Evolutionary conservation across 2,329 filamentous ascomycete genomes (phyloP), one percentile per base, ranked within the genome.

Genomic region (Chrysosphaeria jannelii): DNA sequence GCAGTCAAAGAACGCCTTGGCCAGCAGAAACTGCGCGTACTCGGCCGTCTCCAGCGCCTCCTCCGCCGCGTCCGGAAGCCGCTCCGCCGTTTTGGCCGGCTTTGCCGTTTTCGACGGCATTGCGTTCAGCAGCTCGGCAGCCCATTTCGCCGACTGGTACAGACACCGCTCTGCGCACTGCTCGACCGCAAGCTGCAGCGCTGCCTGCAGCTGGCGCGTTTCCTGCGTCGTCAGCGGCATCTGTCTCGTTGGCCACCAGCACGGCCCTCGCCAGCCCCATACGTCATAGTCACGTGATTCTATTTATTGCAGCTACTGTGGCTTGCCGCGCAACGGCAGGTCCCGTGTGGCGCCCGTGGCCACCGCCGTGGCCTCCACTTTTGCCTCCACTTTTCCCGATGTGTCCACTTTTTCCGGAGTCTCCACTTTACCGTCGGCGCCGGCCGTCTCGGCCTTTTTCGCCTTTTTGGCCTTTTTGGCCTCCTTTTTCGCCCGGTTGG

Each of bases 111-210:
- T 36, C 21, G 47, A 35, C 18, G 70, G 58, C 19, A 93, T 63
- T 3, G 85, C 71, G 37, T 72, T 75, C 27, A 93, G 62, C 33
- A 93, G 64, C 47, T 97, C 85, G 35, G 85, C 81, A 22, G 79
- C 75, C 85, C 85, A 97, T 63, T 93, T 93, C 14, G 85, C 69
- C 5, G 81, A 85, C 37, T 91, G 79, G 39, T 91, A 93, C 8
- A 97, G 57, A 42, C 85, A 90, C 41, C 85, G 57, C 41, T 97
- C 85, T 2, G 78, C 89, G 47, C 79, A 93, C 39, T 78, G 78
- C 13, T 85, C 56, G 3, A 85, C 68, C 14, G 81, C 76, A 36
- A 78, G 69, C 41, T 89, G 75, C 20, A 91, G 54, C 16, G 74
- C 62, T 18, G 55, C 57, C 37, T 69, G 63, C 29, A 88, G 51